A percentile compares a stretch with the other conserved stretches of the same genome.
These are phyloP conservation scores for Bidens hawaiensis DNA, from an alignment of 140 eudicot species.

Conservation along the genomic window DNA sequence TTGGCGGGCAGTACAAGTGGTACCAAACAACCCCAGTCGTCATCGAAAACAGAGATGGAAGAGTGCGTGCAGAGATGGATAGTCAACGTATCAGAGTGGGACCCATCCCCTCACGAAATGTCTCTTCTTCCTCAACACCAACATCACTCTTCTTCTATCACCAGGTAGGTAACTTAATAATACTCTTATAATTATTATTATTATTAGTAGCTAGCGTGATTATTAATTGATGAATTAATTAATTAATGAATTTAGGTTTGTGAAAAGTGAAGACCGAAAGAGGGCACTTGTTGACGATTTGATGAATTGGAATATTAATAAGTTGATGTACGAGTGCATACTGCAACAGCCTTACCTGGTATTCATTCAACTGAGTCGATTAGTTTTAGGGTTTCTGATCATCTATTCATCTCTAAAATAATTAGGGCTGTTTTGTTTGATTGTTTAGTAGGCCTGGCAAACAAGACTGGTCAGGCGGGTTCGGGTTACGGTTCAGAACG, in stretches of 20 bases:
- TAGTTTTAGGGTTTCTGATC: neutral
- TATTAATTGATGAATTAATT: no score
- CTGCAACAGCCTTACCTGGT: conserved; percentile 91
- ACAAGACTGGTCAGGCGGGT: no score
- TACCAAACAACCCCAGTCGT: neutral
- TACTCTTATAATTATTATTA: no score
- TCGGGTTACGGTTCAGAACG: no score
- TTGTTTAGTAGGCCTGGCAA: no score
- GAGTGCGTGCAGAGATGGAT: conserved; percentile 69
- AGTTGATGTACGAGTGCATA: conserved; percentile 69
- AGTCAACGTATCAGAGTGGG: conserved; percentile 62
- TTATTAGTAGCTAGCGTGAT: neutral
- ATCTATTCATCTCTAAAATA: neutral
- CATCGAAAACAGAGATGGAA: conserved; percentile 33
- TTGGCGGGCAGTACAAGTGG: neutral
- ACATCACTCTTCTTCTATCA: conserved; percentile 54
- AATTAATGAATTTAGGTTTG: conserved; percentile 69
- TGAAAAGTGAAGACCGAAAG: conserved; percentile 71
- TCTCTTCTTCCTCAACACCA: conserved; percentile 52
- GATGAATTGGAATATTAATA: conserved; percentile 50
- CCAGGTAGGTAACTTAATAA: conserved; percentile 36
- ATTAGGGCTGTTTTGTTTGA: neutral
- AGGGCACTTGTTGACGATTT: conserved; percentile 81
- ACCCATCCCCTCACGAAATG: conserved; percentile 48
- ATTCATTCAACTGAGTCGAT: neutral